These are phyloP conservation scores for Kuraishia ogatae DNA, from an alignment of 805 yeast species.

Conservation along the genomic window DNA sequence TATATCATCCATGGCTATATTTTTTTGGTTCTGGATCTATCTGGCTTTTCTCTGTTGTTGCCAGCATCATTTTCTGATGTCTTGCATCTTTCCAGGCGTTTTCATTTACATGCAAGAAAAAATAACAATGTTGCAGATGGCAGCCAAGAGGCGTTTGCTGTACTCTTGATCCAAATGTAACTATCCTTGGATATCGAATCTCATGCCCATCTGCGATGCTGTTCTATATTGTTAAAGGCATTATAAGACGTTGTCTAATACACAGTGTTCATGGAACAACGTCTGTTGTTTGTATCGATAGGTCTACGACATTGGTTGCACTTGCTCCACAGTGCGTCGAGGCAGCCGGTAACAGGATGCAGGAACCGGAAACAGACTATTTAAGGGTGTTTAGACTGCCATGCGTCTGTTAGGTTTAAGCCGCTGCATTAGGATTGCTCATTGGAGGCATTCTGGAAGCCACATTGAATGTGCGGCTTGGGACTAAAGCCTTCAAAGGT, in stretches of 20 bases:
- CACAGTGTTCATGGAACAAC: neutral
- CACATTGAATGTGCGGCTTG: neutral
- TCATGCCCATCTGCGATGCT: neutral
- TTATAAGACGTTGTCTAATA: no score
- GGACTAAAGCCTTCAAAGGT: neutral
- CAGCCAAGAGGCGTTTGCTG: no score
- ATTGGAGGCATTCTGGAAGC: neutral
- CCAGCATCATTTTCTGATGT: no score
- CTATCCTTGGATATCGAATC: neutral
- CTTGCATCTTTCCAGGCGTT: no score
- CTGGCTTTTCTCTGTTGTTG: no score
- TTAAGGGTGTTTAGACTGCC: neutral
- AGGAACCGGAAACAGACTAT: neutral
- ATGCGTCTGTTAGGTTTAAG: neutral
- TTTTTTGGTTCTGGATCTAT: no score
- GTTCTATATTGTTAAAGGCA: neutral
- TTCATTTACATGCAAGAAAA: no score
- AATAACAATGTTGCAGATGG: no score
- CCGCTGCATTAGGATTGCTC: neutral
- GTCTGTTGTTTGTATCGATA: neutral
- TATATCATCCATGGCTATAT: no score
- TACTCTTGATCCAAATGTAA: neutral
- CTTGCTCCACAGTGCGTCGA: neutral
- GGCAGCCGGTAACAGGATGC: neutral
- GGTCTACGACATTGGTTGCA: neutral